Evolutionary conservation across 139 green algal genomes (phyloP).

Genomic region (Coelastrella sp.): DNA sequence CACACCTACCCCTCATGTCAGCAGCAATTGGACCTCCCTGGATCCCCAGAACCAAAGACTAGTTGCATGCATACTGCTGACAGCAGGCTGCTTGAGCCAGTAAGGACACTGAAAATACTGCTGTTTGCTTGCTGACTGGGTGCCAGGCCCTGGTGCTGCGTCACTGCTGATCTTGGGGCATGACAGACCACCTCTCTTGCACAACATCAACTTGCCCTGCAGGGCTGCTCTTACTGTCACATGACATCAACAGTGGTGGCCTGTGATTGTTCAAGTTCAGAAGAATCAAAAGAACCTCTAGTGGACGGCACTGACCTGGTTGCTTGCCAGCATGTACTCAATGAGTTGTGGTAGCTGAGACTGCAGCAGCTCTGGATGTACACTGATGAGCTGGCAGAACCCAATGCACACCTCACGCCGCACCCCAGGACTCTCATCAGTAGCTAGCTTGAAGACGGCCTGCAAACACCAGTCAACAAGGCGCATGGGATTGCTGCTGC

Average conservation of each 20-base stretch:
- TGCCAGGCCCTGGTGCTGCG: not conserved
- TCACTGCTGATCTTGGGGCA: no score
- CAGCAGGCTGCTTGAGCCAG: no score
- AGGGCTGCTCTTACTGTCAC: not conserved
- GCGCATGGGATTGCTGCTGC: not conserved
- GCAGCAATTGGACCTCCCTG: no score
- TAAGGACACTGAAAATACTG: not conserved
- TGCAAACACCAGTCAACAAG: conserved; percentile 48
- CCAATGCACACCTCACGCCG: conserved; percentile 88
- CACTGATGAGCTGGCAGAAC: conserved; percentile 82
- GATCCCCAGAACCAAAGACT: no score
- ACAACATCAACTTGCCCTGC: not conserved
- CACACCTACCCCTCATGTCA: no score
- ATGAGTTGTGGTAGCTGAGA: conserved; percentile 87
- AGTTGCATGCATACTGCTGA: no score
- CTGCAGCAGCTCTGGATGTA: conserved; percentile 81
- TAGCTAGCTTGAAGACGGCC: conserved; percentile 90
- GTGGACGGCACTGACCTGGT: conserved; percentile 62
- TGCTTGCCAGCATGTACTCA: conserved; percentile 95
- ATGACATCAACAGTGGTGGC: not conserved
- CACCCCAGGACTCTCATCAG: conserved; percentile 77
- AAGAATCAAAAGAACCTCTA: not conserved
- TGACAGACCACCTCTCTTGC: not conserved
- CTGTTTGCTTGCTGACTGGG: not conserved
- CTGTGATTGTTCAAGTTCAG: not conserved